Evolutionary conservation across 306 rosid genomes (phyloP), one percentile per base, ranked within the genome.

Genomic region (Quillaja saponaria): DNA sequence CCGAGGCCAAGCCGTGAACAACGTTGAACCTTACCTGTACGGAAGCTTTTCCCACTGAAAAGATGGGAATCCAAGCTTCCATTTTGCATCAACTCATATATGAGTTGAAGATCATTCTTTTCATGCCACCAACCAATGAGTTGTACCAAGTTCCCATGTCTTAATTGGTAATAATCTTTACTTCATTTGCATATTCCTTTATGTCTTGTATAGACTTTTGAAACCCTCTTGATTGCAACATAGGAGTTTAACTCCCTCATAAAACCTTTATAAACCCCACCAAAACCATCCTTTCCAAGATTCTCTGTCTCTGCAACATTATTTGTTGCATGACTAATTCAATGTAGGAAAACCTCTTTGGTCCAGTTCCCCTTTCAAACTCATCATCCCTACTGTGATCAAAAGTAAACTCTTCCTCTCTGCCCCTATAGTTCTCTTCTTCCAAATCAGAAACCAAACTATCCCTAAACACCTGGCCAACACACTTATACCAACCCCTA

Each of bases 211-310:
- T 67, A 0, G 81, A 78, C 31, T 17, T 60, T 58, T 28, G 81
- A 74, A 11, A 67, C 49, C 50, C 62, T 75, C 71, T 82, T 82
- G 7, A 82, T 66, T 8, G 84, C 87, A 31, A 75, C 81, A 37
- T 50, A 37, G 14, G 64, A 40, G 34, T 77, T 61, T 14, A 51
- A 13, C 6, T 68, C 58, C 34, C 42, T 55, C 7, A 78, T 15
- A 12, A 52, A 67, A 3, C 87, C 87, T 61, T 46, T 71, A 28
- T 75, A 78, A 10, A 82, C 81, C 4, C 58, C 70, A 6, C 87
- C 84, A 69, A 82, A 82, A 9, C 84, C 81, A 6, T 84, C 84
- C 28, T 64, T 58, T 0, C 84, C 87, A 5, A 82, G 79, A 44
- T 78, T 82, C 6, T 42, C 39, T 6, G 38, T 18, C 34, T 71